phyloP scores from a whole-genome alignment of 192 early-diverging fungal genomes.

The Linnemannia elongata region DNA sequence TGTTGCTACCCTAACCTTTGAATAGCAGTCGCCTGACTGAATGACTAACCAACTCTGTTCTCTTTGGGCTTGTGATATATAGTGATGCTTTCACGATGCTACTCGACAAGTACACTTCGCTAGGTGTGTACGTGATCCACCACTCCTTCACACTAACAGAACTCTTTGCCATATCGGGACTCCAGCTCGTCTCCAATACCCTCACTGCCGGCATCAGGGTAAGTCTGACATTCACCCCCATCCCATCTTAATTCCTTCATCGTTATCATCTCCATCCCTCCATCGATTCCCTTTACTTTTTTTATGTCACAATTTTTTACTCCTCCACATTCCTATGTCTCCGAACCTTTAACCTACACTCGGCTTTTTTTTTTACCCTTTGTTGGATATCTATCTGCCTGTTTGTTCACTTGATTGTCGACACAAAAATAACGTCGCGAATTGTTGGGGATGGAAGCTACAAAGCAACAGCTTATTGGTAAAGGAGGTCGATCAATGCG shows the following conservation, averaged over 20 bases:
- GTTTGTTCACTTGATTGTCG: background rate
- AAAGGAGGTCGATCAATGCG: background rate
- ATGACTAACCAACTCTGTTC: background rate
- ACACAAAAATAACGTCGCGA: background rate
- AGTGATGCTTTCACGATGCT: slow-evolving; percentile 68
- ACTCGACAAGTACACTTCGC: slow-evolving; percentile 73
- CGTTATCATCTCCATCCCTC: background rate
- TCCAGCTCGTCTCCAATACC: slow-evolving; percentile 83
- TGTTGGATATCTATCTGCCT: background rate
- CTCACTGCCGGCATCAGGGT: slow-evolving; percentile 76
- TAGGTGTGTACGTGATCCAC: slow-evolving; percentile 74
- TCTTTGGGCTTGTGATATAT: background rate
- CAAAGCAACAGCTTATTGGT: background rate
- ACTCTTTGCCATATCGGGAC: slow-evolving; percentile 80
- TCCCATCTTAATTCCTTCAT: background rate
- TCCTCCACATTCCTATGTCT: background rate
- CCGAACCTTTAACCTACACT: background rate
- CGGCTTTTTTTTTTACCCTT: background rate
- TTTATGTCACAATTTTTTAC: slow-evolving; percentile 1
- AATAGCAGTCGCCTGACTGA: slow-evolving; percentile 6
- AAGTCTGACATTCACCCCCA: slow-evolving; percentile 17
- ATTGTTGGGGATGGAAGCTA: background rate
- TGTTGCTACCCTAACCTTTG: background rate
- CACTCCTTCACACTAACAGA: slow-evolving; percentile 82
- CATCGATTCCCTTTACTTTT: background rate